Conservation (phyloP, 1,284 basidiomycete genomes). For the Rhodotorula sp. region DNA sequence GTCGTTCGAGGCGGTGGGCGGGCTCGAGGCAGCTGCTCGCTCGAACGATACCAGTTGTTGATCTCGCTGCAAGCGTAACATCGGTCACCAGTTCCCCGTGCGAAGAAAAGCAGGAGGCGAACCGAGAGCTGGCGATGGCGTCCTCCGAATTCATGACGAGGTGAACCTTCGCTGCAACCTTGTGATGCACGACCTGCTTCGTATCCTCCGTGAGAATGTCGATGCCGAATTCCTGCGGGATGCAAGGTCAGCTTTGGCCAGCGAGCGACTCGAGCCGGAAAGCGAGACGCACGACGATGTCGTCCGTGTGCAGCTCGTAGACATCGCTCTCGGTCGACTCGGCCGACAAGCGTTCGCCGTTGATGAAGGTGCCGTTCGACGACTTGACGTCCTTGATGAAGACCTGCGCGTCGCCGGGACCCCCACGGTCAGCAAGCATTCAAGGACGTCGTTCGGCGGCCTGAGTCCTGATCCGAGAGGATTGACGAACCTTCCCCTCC, state of each 20-base stretch:
- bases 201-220: constrained; percentile 99
- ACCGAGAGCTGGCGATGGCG: constrained; percentile 50
- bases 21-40: constrained; percentile 15
- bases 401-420: constrained; percentile 61
- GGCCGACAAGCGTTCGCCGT: constrained; percentile 83
- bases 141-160: constrained; percentile 87
- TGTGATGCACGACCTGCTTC: constrained; percentile 96
- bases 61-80: constrained; percentile 30
- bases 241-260: too few relatives aligned
- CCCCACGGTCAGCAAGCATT: background rate
- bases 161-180: constrained; percentile 90
- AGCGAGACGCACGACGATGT: constrained; percentile 67
- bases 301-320: constrained; percentile 89
- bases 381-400: constrained; percentile 98
- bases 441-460: background rate
- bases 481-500: constrained; percentile 66
- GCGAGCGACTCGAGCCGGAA: constrained; percentile 50
- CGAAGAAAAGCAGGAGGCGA: background rate
- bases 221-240: constrained; percentile 94
- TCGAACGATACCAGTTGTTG: constrained; percentile 42
- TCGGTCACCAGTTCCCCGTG: background rate
- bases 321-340: constrained; percentile 92
- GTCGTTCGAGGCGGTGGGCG: constrained; percentile 1
- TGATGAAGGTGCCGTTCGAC: constrained; percentile 98
- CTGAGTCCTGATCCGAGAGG: too few relatives aligned